phyloP scores from a whole-genome alignment of 2,329 filamentous ascomycete genomes.

The Talaromyces sp. region DNA sequence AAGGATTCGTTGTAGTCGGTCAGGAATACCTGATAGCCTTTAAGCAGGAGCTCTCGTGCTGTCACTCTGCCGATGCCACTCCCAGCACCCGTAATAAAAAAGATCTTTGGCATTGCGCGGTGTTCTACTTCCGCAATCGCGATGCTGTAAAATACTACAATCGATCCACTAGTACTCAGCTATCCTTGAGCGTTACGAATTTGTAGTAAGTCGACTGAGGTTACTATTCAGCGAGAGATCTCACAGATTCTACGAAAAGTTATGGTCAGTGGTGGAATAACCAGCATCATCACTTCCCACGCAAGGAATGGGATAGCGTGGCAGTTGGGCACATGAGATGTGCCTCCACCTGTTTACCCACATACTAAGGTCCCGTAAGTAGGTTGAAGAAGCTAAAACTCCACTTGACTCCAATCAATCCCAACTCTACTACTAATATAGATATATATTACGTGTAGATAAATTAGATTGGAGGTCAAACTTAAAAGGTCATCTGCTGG shows the following conservation, averaged over 20 bases:
- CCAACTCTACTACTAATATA: too few relatives aligned
- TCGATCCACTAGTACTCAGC: background rate
- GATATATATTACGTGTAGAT: too few relatives aligned
- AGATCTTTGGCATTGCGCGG: background rate
- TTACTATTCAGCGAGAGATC: background rate
- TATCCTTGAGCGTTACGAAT: background rate
- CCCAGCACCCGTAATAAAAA: constrained; percentile 1
- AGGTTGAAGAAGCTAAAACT: too few relatives aligned
- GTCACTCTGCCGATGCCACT: background rate
- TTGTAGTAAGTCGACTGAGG: background rate
- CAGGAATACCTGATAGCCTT: background rate
- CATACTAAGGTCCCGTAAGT: too few relatives aligned
- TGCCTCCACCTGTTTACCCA: background rate
- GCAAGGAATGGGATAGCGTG: background rate
- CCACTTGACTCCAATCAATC: too few relatives aligned
- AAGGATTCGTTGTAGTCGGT: background rate
- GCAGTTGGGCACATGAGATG: too few relatives aligned
- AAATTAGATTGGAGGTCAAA: too few relatives aligned
- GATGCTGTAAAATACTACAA: too few relatives aligned
- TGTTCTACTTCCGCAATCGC: too few relatives aligned
- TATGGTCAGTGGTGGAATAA: too few relatives aligned
- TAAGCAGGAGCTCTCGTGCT: background rate
- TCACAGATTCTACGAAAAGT: background rate
- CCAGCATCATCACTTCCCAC: background rate
- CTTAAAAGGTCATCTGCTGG: too few relatives aligned